These are phyloP conservation scores for Fraxinus latifolia DNA, from an alignment of 305 asterid genomes.

Conservation along the genomic window DNA sequence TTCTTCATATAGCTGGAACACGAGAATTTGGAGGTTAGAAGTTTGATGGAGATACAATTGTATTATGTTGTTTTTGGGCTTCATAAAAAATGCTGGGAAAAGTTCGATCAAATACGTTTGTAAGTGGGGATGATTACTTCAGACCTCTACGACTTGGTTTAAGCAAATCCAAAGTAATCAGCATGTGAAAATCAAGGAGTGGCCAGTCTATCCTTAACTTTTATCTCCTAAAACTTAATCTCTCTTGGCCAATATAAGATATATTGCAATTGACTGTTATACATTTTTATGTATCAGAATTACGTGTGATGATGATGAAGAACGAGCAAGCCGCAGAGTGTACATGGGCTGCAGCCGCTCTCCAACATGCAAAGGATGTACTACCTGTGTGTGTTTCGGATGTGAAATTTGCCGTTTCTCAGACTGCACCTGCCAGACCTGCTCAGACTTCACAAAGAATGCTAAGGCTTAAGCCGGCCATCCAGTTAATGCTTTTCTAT, in stretches of 20 bases:
- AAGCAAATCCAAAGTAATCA: not conserved
- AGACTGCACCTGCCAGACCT: constrained; percentile 55
- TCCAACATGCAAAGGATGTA: constrained; percentile 54
- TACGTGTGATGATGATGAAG: constrained; percentile 47
- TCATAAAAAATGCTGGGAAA: not conserved
- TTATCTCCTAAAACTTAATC: not conserved
- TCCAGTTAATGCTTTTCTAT: not conserved
- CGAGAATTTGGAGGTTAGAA: not conserved
- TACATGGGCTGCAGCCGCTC: constrained; percentile 45
- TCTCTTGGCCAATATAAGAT: not conserved
- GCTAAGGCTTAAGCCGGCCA: constrained; percentile 26
- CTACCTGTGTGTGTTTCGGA: constrained; percentile 52
- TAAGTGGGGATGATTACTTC: not conserved
- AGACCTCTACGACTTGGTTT: not conserved
- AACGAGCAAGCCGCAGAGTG: constrained; percentile 49
- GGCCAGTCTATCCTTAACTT: not conserved
- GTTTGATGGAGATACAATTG: not conserved
- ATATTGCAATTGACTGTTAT: not conserved
- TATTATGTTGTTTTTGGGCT: not conserved
- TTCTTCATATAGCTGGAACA: not conserved
- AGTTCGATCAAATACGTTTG: not conserved
- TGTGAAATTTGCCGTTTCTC: constrained; percentile 44
- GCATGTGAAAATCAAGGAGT: not conserved
- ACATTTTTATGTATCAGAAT: constrained; percentile 27
- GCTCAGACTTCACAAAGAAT: constrained; percentile 47